Evolutionary conservation across 179 eudicot genomes (phyloP).

Genomic region (Beta macrorhiza): DNA sequence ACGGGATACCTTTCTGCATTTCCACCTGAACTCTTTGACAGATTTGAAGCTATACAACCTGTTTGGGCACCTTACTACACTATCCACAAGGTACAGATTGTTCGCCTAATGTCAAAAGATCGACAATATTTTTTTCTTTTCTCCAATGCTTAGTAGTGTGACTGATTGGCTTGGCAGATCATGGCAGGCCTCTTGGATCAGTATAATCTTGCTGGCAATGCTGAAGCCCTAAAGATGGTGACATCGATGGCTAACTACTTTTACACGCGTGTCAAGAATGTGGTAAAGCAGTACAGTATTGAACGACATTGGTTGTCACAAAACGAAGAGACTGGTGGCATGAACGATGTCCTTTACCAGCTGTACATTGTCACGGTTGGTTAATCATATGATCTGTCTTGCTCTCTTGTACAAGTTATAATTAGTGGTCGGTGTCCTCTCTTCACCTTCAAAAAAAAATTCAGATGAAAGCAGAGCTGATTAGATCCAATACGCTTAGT

Average conservation of each 20-base stretch:
- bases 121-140: not conserved
- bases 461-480: no score
- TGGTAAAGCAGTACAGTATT: slow-evolving; percentile 54
- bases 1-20: slow-evolving; percentile 96
- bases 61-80: slow-evolving; percentile 99
- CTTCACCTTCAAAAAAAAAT: no score
- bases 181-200: slow-evolving; percentile 98
- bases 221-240: slow-evolving; percentile 66
- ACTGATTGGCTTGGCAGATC: slow-evolving; percentile 42
- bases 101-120: not conserved
- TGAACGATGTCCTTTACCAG: slow-evolving; percentile 87
- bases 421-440: not conserved
- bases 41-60: slow-evolving; percentile 61
- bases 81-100: slow-evolving; percentile 73
- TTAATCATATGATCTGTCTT: not conserved
- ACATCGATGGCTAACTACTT: slow-evolving; percentile 83
- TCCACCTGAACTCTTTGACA: slow-evolving; percentile 76
- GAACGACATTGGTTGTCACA: slow-evolving; percentile 67
- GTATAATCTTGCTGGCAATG: slow-evolving; percentile 57
- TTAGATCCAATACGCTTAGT: no score
- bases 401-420: not conserved
- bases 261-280: slow-evolving; percentile 77
- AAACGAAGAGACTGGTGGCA: slow-evolving; percentile 97
- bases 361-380: slow-evolving; percentile 72
- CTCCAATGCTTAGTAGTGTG: not conserved